phyloP scores from a whole-genome alignment of 768 basidiomycete genomes.

The Scleroderma citrinum region DNA sequence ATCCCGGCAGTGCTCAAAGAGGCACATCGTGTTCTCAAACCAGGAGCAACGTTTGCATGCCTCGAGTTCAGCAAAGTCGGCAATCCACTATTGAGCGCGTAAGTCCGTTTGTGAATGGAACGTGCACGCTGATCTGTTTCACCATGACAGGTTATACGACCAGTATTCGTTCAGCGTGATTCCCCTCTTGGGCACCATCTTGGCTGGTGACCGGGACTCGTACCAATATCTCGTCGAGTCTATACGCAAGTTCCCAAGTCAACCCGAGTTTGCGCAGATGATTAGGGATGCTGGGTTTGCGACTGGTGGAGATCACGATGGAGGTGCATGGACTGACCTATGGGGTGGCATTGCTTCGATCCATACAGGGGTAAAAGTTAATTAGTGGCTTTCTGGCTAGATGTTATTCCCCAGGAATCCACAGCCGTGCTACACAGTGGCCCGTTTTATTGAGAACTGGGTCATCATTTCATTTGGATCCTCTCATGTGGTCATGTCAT shows the following conservation, averaged over 20 bases:
- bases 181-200: constrained; percentile 90
- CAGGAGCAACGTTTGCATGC: constrained; percentile 92
- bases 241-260: constrained; percentile 88
- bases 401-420: too few relatives aligned
- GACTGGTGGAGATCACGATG: constrained; percentile 65
- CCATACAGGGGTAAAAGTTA: constrained; percentile 78
- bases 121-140: constrained; percentile 2
- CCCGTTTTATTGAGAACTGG: background rate
- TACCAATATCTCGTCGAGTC: constrained; percentile 99
- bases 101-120: constrained; percentile 29
- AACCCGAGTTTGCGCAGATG: constrained; percentile 85
- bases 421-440: too few relatives aligned
- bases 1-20: constrained; percentile 82
- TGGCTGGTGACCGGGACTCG: constrained; percentile 90
- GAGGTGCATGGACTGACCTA: constrained; percentile 79
- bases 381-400: background rate
- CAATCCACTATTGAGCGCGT: constrained; percentile 84
- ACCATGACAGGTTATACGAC: constrained; percentile 67
- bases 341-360: constrained; percentile 88
- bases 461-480: too few relatives aligned
- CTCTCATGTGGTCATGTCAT: too few relatives aligned
- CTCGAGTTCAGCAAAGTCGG: constrained; percentile 93
- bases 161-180: constrained; percentile 96
- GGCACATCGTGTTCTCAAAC: constrained; percentile 91
- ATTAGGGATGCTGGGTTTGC: constrained; percentile 80